Base-by-base conservation (phyloP, 805 yeast genomes). In the Starmerella vitae region DNA sequence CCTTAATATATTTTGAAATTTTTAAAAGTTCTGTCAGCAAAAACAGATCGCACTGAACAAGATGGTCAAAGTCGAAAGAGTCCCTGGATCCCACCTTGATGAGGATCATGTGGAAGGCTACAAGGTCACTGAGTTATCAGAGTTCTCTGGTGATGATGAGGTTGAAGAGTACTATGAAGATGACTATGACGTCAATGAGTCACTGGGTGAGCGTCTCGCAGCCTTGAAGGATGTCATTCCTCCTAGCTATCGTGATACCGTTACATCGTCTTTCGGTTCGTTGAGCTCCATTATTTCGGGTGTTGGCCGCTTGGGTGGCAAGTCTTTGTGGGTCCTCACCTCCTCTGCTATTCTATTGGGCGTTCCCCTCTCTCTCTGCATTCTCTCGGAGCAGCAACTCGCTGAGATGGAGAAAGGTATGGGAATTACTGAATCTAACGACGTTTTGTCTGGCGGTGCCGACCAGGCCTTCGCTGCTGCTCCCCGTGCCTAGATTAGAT, bases 151-250 rank as follows among this genome's bases (percentile, higher is more conserved):
- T 24, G 57, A 53, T 20, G 67, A 63, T 32, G 64, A 59, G 34
- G 62, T 57, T 28, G 83, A 76, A 42, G 62, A 67, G 30, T 69
- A 64, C 38, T 67, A 61, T 37, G 71, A 66, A 30, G 93, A 81
- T 51, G 82, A 73, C 49, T 83, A 81, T 58, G 53, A 67, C 42
- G 81, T 76, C 55, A 74, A 77, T 56, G 99, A 91, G 68, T 77
- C 94, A 24, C 49, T 91, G 14, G 62, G 68, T 44, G 97, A 91
- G 53, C 80, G 99, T 72, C 61, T 91, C 47, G 73, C 74, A 46
- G 98, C 99, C 36, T 72, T 91, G 54, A 84, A 78, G 62, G 96
- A 91, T 59, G 81, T 88, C 39, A 67, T 91, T 37, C 83, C 96
- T 34, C 96, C 96, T 51, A 71, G 71, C 51, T 85, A 81, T 60